Base-by-base conservation (phyloP, 2,329 filamentous ascomycete species). In the Neopestalotiopsis rosae region DNA sequence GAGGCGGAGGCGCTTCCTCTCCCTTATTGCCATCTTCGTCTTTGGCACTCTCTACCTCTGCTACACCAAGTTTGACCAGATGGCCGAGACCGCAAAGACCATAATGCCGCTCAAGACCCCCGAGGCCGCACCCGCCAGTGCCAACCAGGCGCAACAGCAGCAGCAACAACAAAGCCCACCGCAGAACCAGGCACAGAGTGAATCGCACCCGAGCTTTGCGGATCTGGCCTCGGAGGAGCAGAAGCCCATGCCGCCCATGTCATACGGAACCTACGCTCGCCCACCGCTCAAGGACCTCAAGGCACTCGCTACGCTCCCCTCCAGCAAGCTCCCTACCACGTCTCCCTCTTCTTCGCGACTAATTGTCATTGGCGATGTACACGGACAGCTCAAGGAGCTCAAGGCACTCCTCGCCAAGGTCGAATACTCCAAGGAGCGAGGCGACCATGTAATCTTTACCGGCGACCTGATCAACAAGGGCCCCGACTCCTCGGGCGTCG, bases 401-500 rank as follows among this genome's bases (percentile, higher is more conserved):
- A 81, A 85, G 78, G 77, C 84, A 17, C 85, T 98, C 13, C 86
- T 98, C 32, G 78, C 86, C 5, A 90, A 93, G 75, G 82, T 92
- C 28, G 78, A 67, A 14, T 79, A 84, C 17, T 95, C 94, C 79
- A 79, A 91, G 45, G 67, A 81, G 32, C 81, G 85, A 14, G 84
- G 82, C 63, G 95, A 97, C 79, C 92, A 95, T 76, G 81, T 97
- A 52, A 84, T 97, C 24, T 85, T 95, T 61, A 86, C 89, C 0
- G 94, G 94, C 62, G 93, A 97, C 79, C 86, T 95, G 78, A 87
- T 98, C 74, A 91, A 91, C 77, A 97, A 97, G 81, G 95, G 95
- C 0, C 94, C 95, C 12, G 91, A 97, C 80, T 95, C 93, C 40
- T 76, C 86, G 0, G 94, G 91, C 49, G 93, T 97, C 0, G 86